Base-by-base conservation (phyloP, 305 asterid genomes). In the Coffea humblotiana region DNA sequence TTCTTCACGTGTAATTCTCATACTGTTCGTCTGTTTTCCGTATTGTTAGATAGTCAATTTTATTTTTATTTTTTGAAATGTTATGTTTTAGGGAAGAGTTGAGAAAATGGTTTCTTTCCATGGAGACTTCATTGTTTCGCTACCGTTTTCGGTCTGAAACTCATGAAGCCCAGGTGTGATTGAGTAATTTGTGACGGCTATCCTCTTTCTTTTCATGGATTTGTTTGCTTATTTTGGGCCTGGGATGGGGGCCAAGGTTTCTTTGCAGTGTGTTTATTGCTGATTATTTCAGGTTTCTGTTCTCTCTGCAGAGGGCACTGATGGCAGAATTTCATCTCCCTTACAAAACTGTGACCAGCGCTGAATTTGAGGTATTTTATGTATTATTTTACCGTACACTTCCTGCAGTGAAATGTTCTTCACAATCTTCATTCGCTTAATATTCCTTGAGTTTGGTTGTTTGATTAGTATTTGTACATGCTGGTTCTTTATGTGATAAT, bases 91-190 rank as follows among this genome's bases (percentile, higher is more conserved):
- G 99, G 84, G 99, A 94, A 89, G 98, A 94, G 79, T 84, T 92
- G 80, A 83, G 97, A 85, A 92, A 83, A 85, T 94, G 97, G 98
- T 95, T 94, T 90, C 95, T 95, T 84, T 94, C 98, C 47, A 90
- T 88, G 90, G 98, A 96, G 92, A 92, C 96, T 75, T 83, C 93
- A 70, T 85, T 96, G 52, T 96, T 94, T 83, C 95, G 97, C 69
- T 89, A 90, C 82, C 98, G 98, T 18, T 92, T 94, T 84, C 92
- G 43, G 71, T 74, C 4, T 35, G 89, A 90, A 88, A 52, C 84
- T 77, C 18, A 86, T 73, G 98, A 92, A 70, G 85, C 88, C 74
- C 95, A 96, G 97, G 99, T 96, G 51, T 72, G 84, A 70, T 85
- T 77, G 61, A 72, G 76, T 78, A 60, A 78, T 78, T 43, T 58